phyloP scores from a whole-genome alignment of 768 basidiomycete species.

The Obba rivulosa region DNA sequence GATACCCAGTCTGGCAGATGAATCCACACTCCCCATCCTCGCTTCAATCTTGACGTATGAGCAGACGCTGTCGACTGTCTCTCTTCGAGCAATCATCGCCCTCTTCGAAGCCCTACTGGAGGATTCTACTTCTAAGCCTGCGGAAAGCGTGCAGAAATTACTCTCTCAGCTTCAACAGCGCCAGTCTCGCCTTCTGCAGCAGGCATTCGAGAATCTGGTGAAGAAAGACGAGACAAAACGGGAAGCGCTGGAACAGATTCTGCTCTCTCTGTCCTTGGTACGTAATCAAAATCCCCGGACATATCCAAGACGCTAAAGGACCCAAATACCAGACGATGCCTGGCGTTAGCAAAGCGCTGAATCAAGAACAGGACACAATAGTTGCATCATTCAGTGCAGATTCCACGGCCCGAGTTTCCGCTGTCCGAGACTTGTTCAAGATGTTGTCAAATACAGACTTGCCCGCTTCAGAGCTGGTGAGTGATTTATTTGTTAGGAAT shows the following conservation, averaged over 20 bases:
- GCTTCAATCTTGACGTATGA: constrained; percentile 25
- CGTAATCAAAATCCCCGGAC: constrained; percentile 8
- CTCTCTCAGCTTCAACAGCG: constrained; percentile 63
- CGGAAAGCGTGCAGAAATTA: constrained; percentile 22
- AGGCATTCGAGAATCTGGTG: constrained; percentile 33
- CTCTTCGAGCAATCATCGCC: constrained; percentile 11
- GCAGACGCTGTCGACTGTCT: constrained; percentile 15
- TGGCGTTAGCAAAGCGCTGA: not conserved
- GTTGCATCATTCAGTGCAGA: constrained; percentile 62
- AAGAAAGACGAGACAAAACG: constrained; percentile 25
- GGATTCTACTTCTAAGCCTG: not conserved
- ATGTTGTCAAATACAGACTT: constrained; percentile 25
- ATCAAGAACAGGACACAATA: constrained; percentile 17
- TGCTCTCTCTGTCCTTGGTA: constrained; percentile 57
- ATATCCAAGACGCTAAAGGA: not conserved
- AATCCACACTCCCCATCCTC: constrained; percentile 22
- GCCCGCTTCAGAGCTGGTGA: constrained; percentile 39
- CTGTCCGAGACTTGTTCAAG: constrained; percentile 53
- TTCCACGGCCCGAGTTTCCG: constrained; percentile 48
- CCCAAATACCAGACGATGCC: not conserved
- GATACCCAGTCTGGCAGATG: constrained; percentile 27
- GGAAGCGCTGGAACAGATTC: constrained; percentile 45
- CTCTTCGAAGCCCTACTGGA: not conserved
- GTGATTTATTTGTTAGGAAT: constrained; percentile 16
- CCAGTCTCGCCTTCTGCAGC: constrained; percentile 45